phyloP scores from a whole-genome alignment of 1,284 basidiomycete species.

The Marasmius tenuissimus region DNA sequence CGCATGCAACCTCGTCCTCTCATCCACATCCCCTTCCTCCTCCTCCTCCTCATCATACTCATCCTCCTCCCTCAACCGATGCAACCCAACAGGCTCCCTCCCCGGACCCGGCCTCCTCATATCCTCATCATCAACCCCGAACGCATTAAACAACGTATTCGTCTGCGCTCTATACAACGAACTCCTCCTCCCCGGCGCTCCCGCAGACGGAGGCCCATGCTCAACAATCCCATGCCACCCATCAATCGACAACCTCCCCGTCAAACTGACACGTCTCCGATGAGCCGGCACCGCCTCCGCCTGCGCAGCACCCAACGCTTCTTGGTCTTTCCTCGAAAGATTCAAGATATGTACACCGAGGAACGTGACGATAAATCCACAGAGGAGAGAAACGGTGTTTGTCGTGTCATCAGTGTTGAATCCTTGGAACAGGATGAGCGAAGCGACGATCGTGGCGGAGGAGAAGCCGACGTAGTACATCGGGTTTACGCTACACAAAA shows the following conservation, averaged over 20 bases:
- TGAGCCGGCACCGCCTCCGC: constrained; percentile 33
- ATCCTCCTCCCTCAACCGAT: constrained; percentile 43
- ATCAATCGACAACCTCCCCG: constrained; percentile 70
- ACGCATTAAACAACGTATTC: constrained; percentile 63
- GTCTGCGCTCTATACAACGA: constrained; percentile 64
- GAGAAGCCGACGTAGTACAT: constrained; percentile 99
- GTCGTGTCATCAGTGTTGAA: constrained; percentile 88
- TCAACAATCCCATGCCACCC: constrained; percentile 59
- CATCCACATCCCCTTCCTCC: constrained; percentile 48
- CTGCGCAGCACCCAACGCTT: constrained; percentile 76
- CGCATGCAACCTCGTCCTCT: constrained; percentile 46
- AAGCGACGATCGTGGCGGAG: constrained; percentile 93
- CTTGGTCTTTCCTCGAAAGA: constrained; percentile 63
- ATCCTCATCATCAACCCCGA: constrained; percentile 40
- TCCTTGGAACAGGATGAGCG: constrained; percentile 94
- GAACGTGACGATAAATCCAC: constrained; percentile 89
- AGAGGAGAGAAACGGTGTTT: constrained; percentile 83
- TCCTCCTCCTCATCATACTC: constrained; percentile 43
- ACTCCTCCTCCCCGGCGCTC: constrained; percentile 44
- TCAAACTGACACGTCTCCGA: constrained; percentile 60
- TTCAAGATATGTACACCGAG: constrained; percentile 92
- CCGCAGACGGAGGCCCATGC: constrained; percentile 29
- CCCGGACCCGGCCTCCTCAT: background rate
- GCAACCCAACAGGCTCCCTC: constrained; percentile 21
- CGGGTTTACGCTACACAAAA: constrained; percentile 80